A percentile compares a stretch with the other conserved stretches of the same genome.
These are phyloP conservation scores for Macrotyloma uniflorum DNA, from an alignment of 306 rosid genomes.

Conservation along the genomic window DNA sequence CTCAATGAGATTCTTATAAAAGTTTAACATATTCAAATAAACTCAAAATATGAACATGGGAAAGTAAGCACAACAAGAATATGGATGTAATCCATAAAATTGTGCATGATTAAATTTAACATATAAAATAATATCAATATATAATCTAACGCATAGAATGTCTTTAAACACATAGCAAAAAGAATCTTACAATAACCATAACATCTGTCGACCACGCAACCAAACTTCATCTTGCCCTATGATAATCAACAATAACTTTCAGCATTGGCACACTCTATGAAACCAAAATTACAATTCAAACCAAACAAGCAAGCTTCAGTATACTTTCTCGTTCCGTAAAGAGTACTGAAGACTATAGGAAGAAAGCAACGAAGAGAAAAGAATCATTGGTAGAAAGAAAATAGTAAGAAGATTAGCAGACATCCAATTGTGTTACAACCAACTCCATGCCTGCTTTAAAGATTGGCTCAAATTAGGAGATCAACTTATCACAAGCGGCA, in stretches of 20 bases:
- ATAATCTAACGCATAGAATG: background rate
- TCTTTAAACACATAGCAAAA: background rate
- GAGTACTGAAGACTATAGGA: background rate
- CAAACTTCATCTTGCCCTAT: conserved; percentile 1
- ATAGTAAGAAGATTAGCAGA: background rate
- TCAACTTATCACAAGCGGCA: background rate
- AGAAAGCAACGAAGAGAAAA: background rate
- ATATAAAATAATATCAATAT: background rate
- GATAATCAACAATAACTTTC: conserved; percentile 8
- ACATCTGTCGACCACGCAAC: background rate
- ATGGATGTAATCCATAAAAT: background rate
- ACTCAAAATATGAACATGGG: background rate
- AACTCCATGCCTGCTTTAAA: background rate
- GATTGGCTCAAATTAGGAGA: conserved; percentile 7
- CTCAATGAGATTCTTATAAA: background rate
- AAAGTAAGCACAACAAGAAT: background rate
- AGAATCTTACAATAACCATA: background rate
- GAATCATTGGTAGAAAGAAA: background rate
- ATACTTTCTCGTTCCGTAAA: background rate
- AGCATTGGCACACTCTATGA: background rate
- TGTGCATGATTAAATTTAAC: background rate
- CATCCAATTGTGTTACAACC: background rate
- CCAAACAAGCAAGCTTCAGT: background rate
- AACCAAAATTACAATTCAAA: conserved; percentile 17
- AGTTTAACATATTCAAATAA: background rate